Evolutionary conservation across 495 filamentous ascomycete genomes (phyloP).

Genomic region (Aspergillus kassunensis): DNA sequence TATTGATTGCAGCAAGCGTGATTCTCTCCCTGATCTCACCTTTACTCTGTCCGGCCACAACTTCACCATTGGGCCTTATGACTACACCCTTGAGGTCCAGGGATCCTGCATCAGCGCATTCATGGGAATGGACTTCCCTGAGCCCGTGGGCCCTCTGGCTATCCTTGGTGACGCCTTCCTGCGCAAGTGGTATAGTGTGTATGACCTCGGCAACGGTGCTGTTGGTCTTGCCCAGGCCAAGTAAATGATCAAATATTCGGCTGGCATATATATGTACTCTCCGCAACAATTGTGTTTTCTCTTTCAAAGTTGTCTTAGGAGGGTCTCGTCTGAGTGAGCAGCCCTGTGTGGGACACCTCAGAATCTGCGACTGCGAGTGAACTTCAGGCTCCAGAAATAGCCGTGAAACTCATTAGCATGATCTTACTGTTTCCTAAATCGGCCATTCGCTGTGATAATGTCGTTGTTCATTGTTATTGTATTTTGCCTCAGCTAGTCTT

Average conservation of each 20-base stretch:
- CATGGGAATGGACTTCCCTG: constrained; percentile 97
- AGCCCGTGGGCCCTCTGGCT: constrained; percentile 84
- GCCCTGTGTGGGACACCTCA: background rate
- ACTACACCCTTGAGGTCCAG: constrained; percentile 95
- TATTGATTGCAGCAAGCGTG: constrained; percentile 82
- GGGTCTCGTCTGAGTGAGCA: background rate
- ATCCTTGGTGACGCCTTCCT: constrained; percentile 98
- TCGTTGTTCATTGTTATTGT: constrained; percentile 4
- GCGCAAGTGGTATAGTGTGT: constrained; percentile 94
- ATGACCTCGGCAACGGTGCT: constrained; percentile 78
- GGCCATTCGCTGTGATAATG: background rate
- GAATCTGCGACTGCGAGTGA: background rate
- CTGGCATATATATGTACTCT: background rate
- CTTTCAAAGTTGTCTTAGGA: background rate
- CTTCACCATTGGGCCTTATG: constrained; percentile 82
- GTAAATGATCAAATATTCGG: constrained; percentile 27
- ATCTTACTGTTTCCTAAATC: background rate
- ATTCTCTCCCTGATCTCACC: constrained; percentile 77
- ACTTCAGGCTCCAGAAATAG: background rate
- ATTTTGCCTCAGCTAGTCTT: constrained; percentile 5
- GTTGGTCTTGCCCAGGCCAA: constrained; percentile 88
- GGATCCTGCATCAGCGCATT: constrained; percentile 96
- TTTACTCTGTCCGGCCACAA: constrained; percentile 85
- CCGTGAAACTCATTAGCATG: background rate
- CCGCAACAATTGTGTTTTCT: background rate